Evolutionary conservation across 176 grass and related monocot genomes (phyloP), one percentile per base, ranked within the genome.

Genomic region (Eleusine coracana): DNA sequence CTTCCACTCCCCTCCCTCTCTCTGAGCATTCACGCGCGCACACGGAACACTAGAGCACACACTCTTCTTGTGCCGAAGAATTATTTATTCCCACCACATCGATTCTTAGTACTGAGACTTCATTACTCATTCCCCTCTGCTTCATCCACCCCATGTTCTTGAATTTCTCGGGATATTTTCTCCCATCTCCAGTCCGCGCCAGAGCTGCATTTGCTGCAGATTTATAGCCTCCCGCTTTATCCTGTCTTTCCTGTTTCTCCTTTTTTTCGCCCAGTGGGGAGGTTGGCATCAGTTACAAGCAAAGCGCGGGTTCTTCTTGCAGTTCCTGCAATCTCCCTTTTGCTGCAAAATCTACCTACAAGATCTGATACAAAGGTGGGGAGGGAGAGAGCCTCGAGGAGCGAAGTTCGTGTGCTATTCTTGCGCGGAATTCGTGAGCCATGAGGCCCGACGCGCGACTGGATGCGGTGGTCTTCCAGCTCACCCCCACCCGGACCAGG

Each of bases 401-500:
- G 61, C 3, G 48, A 8, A 62, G 50, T 34, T 46, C 59, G 45
- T 59, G 40, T 48, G 39, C 4, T n/a, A 20, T 50, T 87, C 70
- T 70, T 89, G 17, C 0, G 51, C 70, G 34, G 54, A 63, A 63
- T 81, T 76, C 71, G 36, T 81, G 28, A 17, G 79, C 85, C 38
- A 95, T 98, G 92, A 98, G 86, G 87, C 84, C 90, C 28, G 95
- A 91, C 56, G 82, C 63, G 41, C 88, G 88, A 65, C 92, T 95
- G 54, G 95, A 98, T 90, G 84, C 86, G 76, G 95, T 89, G 10
- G 84, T 95, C 39, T 98, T 98, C 83, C 90, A 95, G 76, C 95
- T 98, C 62, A 98, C 95, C 41, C 95, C 95, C 48, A 98, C 95
- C 76, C 82, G 95, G 73, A 98, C 95, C 25, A 98, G 95, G 92